Evolutionary conservation across 2,329 filamentous ascomycete genomes (phyloP).

Genomic region (Fusarium tjaetaba): DNA sequence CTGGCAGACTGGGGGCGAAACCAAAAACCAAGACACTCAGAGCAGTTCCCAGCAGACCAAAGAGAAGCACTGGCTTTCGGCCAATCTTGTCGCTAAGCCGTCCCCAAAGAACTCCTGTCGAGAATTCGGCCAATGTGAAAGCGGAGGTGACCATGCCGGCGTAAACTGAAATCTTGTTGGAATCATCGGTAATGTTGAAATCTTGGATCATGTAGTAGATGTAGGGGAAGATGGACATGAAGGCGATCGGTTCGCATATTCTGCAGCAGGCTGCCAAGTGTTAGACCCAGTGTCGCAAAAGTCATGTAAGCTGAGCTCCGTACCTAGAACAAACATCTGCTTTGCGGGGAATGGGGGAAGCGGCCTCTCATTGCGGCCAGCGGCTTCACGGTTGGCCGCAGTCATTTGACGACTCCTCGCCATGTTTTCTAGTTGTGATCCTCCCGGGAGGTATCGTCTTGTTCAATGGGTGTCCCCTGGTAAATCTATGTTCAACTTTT

Average conservation of each 20-base stretch:
- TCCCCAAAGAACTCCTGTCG: conserved; percentile 92
- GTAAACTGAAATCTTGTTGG: conserved; percentile 86
- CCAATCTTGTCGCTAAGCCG: conserved; percentile 90
- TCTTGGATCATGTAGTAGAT: conserved; percentile 97
- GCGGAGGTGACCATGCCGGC: conserved; percentile 96
- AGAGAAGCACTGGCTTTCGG: conserved; percentile 90
- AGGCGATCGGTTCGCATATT: conserved; percentile 98
- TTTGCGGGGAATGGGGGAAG: conserved; percentile 51
- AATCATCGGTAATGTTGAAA: conserved; percentile 83
- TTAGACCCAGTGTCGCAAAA: conserved; percentile 18
- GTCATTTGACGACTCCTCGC: conserved; percentile 42
- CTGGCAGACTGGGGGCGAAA: conserved; percentile 82
- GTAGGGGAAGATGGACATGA: conserved; percentile 99
- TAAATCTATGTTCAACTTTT: not conserved
- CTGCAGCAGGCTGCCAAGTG: conserved; percentile 78
- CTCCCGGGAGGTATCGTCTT: conserved; percentile 13
- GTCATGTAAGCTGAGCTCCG: not conserved
- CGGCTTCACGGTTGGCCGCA: conserved; percentile 38
- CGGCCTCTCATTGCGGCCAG: conserved; percentile 35
- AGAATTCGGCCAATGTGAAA: conserved; percentile 95
- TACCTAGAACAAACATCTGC: conserved; percentile 66
- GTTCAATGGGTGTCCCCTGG: not conserved
- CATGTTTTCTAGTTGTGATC: conserved; percentile 38
- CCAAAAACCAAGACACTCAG: conserved; percentile 94
- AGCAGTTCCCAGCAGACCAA: conserved; percentile 89